Evolutionary conservation across 2,329 filamentous ascomycete genomes (phyloP).

Genomic region (Akanthomyces dipterigenus): DNA sequence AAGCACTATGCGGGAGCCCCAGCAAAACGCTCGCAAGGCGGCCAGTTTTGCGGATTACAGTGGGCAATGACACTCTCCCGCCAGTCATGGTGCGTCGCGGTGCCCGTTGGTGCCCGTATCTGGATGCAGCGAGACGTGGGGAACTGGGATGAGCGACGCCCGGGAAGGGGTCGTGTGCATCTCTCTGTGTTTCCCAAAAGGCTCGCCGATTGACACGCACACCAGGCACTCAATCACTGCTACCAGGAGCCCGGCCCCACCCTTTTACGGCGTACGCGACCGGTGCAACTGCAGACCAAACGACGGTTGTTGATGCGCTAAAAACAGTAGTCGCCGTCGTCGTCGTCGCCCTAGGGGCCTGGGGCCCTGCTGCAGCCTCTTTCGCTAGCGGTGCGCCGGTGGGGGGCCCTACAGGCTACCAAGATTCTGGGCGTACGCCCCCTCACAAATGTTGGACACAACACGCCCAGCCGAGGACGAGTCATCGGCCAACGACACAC

Average conservation of each 20-base stretch:
- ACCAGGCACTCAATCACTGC: too few species aligned
- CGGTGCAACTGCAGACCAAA: not conserved
- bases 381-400: not conserved
- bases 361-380: too few species aligned
- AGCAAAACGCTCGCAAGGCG: too few species aligned
- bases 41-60: not conserved
- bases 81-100: too few species aligned
- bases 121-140: not conserved
- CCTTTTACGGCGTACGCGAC: not conserved
- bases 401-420: not conserved
- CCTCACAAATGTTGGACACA: slow-evolving; percentile 4
- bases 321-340: not conserved
- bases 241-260: not conserved
- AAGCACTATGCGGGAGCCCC: too few species aligned
- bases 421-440: not conserved
- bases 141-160: not conserved
- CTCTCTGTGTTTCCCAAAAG: not conserved
- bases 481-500: slow-evolving; percentile 10
- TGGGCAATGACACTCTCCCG: not conserved
- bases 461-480: not conserved
- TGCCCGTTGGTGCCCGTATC: not conserved
- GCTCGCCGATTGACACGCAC: too few species aligned
- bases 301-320: not conserved
- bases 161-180: not conserved
- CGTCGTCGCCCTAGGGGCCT: not conserved